These are phyloP conservation scores for Sclerotinia spermophila DNA, from an alignment of 2,329 filamentous ascomycete species.

Conservation along the genomic window DNA sequence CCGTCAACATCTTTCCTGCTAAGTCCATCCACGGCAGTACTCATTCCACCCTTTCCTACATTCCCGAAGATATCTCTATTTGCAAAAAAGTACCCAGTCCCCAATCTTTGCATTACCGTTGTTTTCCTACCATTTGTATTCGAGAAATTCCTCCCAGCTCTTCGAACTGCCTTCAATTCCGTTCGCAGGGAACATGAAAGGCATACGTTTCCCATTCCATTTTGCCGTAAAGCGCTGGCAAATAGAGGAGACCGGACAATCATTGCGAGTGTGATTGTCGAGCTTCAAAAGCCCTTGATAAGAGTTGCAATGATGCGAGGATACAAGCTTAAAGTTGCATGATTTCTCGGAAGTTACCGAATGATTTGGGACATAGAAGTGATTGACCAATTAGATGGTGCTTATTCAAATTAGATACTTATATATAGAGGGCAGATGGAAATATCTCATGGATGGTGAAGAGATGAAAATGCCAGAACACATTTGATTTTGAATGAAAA, in stretches of 20 bases:
- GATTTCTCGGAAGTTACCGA: constrained; percentile 15
- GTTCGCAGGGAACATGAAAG: constrained; percentile 15
- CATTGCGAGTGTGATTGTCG: constrained; percentile 14
- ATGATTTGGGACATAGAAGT: neutral
- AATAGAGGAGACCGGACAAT: constrained; percentile 17
- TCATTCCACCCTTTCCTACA: constrained; percentile 27
- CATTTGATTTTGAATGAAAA: neutral
- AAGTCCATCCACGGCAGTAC: constrained; percentile 22
- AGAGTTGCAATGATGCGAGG: neutral
- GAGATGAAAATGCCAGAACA: neutral
- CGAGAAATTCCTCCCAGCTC: constrained; percentile 30
- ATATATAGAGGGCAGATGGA: neutral
- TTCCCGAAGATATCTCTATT: constrained; percentile 29
- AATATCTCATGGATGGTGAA: neutral
- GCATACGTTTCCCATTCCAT: constrained; percentile 12
- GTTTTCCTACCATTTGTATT: constrained; percentile 23
- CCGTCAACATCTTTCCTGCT: constrained; percentile 19
- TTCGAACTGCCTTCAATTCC: constrained; percentile 14
- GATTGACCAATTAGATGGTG: constrained; percentile 13
- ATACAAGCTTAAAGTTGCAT: constrained; percentile 13
- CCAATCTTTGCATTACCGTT: constrained; percentile 25
- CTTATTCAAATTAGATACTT: neutral
- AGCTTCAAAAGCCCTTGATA: constrained; percentile 11
- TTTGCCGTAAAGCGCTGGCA: constrained; percentile 1
- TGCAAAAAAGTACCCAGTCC: constrained; percentile 33